Percentiles rank a stretch among this genome's conserved stretches.
These are phyloP conservation scores for Penicillium lividum DNA, from an alignment of 495 filamentous ascomycete genomes.

Conservation along the genomic window DNA sequence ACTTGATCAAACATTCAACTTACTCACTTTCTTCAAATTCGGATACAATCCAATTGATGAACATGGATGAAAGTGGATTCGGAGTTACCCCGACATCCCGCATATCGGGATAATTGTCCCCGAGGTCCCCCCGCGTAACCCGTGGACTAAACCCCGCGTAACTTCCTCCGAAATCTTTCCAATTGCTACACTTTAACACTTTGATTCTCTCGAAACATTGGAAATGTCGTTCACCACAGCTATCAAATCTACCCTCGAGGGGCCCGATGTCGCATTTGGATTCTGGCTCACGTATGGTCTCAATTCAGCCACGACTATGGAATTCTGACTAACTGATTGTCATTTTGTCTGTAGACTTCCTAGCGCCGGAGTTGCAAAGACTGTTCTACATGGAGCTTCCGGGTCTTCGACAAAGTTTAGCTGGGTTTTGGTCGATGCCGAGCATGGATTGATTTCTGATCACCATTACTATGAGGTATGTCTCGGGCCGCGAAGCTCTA, in stretches of 20 bases:
- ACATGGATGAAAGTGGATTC: neutral
- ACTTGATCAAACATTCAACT: no score
- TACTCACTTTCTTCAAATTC: no score
- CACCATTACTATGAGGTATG: conserved; percentile 38
- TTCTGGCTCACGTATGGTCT: conserved; percentile 42
- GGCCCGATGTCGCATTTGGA: conserved; percentile 26
- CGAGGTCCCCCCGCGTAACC: neutral
- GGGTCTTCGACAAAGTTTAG: conserved; percentile 32
- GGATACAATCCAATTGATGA: no score
- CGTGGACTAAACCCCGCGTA: neutral
- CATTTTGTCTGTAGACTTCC: conserved; percentile 26
- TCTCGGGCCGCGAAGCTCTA: neutral
- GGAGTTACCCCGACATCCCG: conserved; percentile 4
- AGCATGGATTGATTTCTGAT: conserved; percentile 69
- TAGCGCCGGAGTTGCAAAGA: conserved; percentile 37
- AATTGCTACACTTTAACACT: neutral
- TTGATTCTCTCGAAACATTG: neutral
- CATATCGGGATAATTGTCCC: neutral
- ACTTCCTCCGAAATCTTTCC: neutral
- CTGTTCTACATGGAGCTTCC: conserved; percentile 35
- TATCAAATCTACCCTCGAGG: conserved; percentile 21
- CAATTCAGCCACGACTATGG: conserved; percentile 1
- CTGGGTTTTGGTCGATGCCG: conserved; percentile 79
- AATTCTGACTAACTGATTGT: neutral
- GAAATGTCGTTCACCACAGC: conserved; percentile 32